phyloP scores from a whole-genome alignment of 495 filamentous ascomycete species.

The Talaromyces thailandensis region DNA sequence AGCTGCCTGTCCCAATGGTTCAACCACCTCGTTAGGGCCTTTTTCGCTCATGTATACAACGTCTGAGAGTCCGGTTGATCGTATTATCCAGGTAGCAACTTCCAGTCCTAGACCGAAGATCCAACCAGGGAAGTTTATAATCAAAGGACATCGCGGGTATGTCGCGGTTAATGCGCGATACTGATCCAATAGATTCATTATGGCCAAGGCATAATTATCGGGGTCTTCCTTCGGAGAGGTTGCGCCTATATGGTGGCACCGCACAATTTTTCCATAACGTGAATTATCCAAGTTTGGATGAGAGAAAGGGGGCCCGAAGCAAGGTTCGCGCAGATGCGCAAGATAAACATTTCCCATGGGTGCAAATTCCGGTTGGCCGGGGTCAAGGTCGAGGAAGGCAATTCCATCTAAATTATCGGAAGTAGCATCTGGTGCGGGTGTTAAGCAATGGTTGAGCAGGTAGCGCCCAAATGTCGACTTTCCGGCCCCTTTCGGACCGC shows the following conservation, averaged over 20 bases:
- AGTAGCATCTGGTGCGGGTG: constrained; percentile 28
- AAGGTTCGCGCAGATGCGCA: constrained; percentile 49
- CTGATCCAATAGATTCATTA: constrained; percentile 55
- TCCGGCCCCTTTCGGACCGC: constrained; percentile 74
- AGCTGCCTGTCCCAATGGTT: constrained; percentile 38
- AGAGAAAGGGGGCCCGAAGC: constrained; percentile 67
- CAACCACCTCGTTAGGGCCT: constrained; percentile 55
- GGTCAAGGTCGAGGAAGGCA: constrained; percentile 71
- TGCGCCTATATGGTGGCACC: constrained; percentile 66
- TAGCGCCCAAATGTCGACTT: constrained; percentile 79
- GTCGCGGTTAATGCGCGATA: constrained; percentile 42
- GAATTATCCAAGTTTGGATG: constrained; percentile 44
- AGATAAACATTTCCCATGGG: constrained; percentile 72
- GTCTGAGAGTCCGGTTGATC: constrained; percentile 38
- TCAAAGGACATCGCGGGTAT: constrained; percentile 46
- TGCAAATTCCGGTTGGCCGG: constrained; percentile 75
- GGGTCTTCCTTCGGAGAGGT: constrained; percentile 62
- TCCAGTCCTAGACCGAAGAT: constrained; percentile 68
- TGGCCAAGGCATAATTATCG: constrained; percentile 58
- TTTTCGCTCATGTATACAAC: constrained; percentile 70
- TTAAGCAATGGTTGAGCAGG: constrained; percentile 67
- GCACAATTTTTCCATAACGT: constrained; percentile 34
- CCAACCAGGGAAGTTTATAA: constrained; percentile 82
- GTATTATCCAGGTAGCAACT: constrained; percentile 55
- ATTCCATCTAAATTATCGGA: constrained; percentile 35